A percentile compares a stretch with the other conserved stretches of the same genome.
Conservation (phyloP, 805 yeast species). For the Maudiozyma bulderi region DNA sequence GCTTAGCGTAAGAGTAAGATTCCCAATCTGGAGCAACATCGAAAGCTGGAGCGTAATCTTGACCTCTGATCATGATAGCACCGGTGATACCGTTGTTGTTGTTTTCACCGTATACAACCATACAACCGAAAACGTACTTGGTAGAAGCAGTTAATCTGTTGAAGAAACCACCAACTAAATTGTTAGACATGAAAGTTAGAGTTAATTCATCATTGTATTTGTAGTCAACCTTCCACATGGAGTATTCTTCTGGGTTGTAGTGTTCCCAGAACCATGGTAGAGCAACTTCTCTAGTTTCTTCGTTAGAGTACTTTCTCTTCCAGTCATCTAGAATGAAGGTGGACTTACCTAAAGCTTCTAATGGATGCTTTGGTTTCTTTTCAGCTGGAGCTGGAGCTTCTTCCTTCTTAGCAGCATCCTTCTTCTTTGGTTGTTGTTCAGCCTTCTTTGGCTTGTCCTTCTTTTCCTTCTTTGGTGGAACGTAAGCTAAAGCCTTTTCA, state of each 20-base stretch:
- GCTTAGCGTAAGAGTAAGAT: conserved; percentile 73
- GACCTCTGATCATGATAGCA: conserved; percentile 92
- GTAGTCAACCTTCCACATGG: conserved; percentile 90
- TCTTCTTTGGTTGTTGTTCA: conserved; percentile 16
- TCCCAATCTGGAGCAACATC: conserved; percentile 99
- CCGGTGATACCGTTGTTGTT: conserved; percentile 96
- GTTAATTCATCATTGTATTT: conserved; percentile 97
- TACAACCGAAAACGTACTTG: conserved; percentile 87
- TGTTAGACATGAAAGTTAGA: conserved; percentile 95
- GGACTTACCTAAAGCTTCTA: conserved; percentile 70
- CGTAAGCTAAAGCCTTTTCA: conserved; percentile 47
- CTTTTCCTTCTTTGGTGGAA: conserved; percentile 52
- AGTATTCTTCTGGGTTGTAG: conserved; percentile 88
- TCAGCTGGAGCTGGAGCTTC: conserved; percentile 33
- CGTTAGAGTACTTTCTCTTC: conserved; percentile 95
- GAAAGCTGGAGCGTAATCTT: conserved; percentile 82
- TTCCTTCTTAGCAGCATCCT: conserved; percentile 8
- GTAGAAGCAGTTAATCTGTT: conserved; percentile 85
- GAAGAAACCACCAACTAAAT: conserved; percentile 96
- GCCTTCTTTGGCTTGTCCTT: conserved; percentile 22
- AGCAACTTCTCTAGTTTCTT: conserved; percentile 89
- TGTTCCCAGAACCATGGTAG: conserved; percentile 98
- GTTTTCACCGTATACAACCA: conserved; percentile 97
- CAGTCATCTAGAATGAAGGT: conserved; percentile 74
- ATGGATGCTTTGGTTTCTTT: conserved; percentile 87